Percentiles rank a stretch among this genome's conserved stretches.
These are phyloP conservation scores for Coix lacrymajobi DNA, from an alignment of 176 grass and related monocot species.

Conservation along the genomic window DNA sequence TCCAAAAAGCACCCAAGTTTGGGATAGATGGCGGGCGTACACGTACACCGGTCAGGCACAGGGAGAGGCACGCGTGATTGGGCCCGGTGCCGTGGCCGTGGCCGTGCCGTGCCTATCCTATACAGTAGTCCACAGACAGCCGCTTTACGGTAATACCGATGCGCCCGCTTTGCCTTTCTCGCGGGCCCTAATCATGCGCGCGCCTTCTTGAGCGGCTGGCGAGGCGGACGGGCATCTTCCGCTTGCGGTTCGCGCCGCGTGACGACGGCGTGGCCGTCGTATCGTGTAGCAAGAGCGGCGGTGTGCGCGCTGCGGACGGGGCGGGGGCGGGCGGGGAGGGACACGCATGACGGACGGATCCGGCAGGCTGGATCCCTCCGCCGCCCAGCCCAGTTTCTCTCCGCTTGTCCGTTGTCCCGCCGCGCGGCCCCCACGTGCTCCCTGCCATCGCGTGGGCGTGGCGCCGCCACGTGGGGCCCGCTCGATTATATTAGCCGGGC, in stretches of 20 bases:
- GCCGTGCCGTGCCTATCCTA: not conserved
- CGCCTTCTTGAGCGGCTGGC: not conserved
- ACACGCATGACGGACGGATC: not conserved
- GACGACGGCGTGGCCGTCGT: too few species aligned
- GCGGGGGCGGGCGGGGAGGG: too few species aligned
- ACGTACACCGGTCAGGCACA: not conserved
- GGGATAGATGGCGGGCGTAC: not conserved
- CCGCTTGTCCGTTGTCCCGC: not conserved
- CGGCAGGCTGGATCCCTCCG: not conserved
- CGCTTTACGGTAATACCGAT: slow-evolving; percentile 24
- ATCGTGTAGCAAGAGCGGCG: too few species aligned
- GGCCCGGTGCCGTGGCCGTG: not conserved
- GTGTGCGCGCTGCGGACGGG: not conserved
- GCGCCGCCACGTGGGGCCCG: not conserved
- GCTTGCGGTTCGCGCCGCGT: not conserved
- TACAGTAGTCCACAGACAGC: not conserved
- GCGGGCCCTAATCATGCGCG: slow-evolving; percentile 21
- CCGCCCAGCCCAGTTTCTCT: not conserved
- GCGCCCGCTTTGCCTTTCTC: not conserved
- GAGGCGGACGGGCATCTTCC: not conserved
- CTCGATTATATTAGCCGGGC: not conserved
- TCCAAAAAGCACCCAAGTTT: not conserved
- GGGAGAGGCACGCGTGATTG: slow-evolving; percentile 1
- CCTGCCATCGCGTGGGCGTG: not conserved
- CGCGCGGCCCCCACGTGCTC: not conserved